Percentiles rank a stretch among this genome's conserved stretches.
phyloP scores from a whole-genome alignment of 345 rosid species.

The Gossypium herbaceum region DNA sequence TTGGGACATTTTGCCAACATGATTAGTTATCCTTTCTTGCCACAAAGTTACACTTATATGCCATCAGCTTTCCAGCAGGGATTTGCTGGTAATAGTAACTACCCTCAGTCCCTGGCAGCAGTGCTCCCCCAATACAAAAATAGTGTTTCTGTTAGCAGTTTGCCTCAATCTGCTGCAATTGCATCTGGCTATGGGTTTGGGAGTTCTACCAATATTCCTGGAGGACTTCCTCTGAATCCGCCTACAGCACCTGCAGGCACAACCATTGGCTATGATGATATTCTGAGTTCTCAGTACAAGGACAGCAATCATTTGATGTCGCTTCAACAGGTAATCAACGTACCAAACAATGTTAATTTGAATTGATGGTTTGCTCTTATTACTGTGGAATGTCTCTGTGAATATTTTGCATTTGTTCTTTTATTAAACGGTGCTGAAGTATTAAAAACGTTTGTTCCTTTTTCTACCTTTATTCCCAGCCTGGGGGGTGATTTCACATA shows the following conservation, averaged over 20 bases:
- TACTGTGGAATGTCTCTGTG: neutral
- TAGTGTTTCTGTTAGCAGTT: constrained; percentile 64
- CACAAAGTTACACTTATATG: constrained; percentile 89
- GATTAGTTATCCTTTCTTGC: constrained; percentile 80
- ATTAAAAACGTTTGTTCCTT: neutral
- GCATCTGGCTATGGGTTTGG: constrained; percentile 92
- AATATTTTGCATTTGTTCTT: neutral
- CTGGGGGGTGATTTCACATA: neutral
- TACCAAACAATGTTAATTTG: neutral
- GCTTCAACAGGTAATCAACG: constrained; percentile 59
- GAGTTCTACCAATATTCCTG: constrained; percentile 60
- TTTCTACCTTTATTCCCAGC: neutral
- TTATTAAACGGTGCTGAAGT: neutral
- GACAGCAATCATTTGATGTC: constrained; percentile 68
- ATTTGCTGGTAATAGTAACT: constrained; percentile 70
- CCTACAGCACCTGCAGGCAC: constrained; percentile 61
- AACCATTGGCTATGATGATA: constrained; percentile 67
- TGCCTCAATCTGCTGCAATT: constrained; percentile 82
- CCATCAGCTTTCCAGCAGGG: constrained; percentile 91
- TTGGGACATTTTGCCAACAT: constrained; percentile 80
- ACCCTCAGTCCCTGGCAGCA: constrained; percentile 85
- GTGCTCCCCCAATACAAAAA: constrained; percentile 87
- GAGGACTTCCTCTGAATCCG: constrained; percentile 66
- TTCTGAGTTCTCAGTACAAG: constrained; percentile 79
- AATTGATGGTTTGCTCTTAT: neutral